These are phyloP conservation scores for Cyberlindnera mycetangii DNA, from an alignment of 805 yeast genomes.

Conservation along the genomic window DNA sequence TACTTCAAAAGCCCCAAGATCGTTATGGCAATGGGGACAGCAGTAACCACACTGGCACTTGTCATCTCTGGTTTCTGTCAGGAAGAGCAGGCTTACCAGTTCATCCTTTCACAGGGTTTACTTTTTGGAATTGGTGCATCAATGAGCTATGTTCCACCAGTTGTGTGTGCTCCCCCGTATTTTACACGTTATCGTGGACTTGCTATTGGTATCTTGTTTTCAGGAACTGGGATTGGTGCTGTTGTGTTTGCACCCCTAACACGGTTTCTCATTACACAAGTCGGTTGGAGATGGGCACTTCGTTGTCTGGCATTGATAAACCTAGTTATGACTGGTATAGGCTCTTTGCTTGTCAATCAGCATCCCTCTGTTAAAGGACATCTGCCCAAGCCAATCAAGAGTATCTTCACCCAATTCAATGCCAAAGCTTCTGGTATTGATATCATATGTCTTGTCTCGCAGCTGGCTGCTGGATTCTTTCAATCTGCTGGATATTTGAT, in stretches of 20 bases:
- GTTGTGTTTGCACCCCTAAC: conserved; percentile 32
- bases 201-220: conserved; percentile 35
- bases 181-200: conserved; percentile 32
- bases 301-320: conserved; percentile 31
- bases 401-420: conserved; percentile 11
- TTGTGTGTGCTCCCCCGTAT: conserved; percentile 33
- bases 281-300: conserved; percentile 37
- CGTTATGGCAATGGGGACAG: conserved; percentile 31
- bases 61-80: conserved; percentile 28
- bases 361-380: conserved; percentile 10
- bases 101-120: conserved; percentile 34
- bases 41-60: conserved; percentile 30
- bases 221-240: conserved; percentile 38
- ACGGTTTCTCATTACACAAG: conserved; percentile 24
- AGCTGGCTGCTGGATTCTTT: conserved; percentile 27
- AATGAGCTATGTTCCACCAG: conserved; percentile 33
- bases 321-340: conserved; percentile 9
- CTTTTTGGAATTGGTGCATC: conserved; percentile 35
- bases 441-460: conserved; percentile 8
- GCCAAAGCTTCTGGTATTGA: conserved; percentile 8
- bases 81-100: conserved; percentile 24
- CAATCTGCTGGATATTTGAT: conserved; percentile 37
- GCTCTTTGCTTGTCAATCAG: conserved; percentile 9
- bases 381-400: conserved; percentile 2
- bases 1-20: conserved; percentile 21